Base-by-base conservation (phyloP, 192 early-diverging fungal species). In the Podila verticillata region DNA sequence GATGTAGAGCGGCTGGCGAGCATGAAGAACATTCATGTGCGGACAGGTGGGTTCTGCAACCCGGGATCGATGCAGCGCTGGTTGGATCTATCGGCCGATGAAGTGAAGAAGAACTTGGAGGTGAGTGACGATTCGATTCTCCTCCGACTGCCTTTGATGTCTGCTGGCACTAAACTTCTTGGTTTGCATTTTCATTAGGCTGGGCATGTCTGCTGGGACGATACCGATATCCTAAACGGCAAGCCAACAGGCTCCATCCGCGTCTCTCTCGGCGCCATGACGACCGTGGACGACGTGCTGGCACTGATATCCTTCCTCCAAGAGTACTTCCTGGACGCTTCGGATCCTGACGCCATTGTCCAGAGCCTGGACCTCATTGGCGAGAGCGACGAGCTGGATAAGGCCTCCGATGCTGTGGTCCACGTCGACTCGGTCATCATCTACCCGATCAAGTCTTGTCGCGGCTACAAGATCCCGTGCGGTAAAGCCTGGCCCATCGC, bases 361-460 rank as follows among this genome's bases (percentile, higher is more conserved):
- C n/a, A 59, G 3, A 65, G 51, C 15, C 32, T 60, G 56, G 74
- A 73, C 36, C 66, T 74, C n/a, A 73, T 65, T 59, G 66, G 68
- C 35, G 71, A 60, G 22, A 35, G 48, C 6, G 13, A 35, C 39
- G 56, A 63, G 31, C 19, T 35, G 4, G 29, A 31, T 26, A 28
- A 57, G 8, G 62, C 66, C 22, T 26, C 48, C 10, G 62, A 26
- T 20, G 64, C 64, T 6, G 57, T 72, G 39, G 58, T 81, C 20
- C 72, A 61, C 2, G 69, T 75, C 19, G 63, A 71, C 63, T 74
- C 54, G 32, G 66, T 62, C 12, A 61, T 81, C 48, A 78, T 74
- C 36, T 67, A 69, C 56, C 95, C 95, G 0, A 87, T 96, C 66
- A 96, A 96, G 78, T 93, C 93, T 31, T 96, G 95, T 69, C 89